Evolutionary conservation across 2,329 filamentous ascomycete genomes (phyloP), one percentile per base, ranked within the genome.

Genomic region (Achaetomium macrosporum): DNA sequence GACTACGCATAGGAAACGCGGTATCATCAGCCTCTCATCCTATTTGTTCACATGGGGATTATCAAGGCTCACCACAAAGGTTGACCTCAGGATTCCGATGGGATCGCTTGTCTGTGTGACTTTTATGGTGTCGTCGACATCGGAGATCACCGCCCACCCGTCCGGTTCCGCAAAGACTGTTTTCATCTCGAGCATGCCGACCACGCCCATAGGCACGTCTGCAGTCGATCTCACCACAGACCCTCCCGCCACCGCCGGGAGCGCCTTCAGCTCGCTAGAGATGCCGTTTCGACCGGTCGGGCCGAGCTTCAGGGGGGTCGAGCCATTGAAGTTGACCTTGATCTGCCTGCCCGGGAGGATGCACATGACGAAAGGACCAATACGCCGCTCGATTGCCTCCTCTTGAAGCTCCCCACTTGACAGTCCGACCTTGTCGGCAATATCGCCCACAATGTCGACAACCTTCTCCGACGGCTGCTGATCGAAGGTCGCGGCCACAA

Each of bases 51-150:
- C 13, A 19, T 31, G 19, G 5, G 37, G n/a, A 33, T 15, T 17
- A 16, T 15, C 12, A 35, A 12, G 13, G 54, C 58, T 37, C 49
- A 63, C 59, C 43, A 88, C 81, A 64, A 97, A 96, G 0, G 92
- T 97, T 47, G 86, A 85, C 43, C 82, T 79, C 5, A 97, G 74
- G 62, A 96, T 92, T 2, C 90, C 89, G 8, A 87, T 77, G 0
- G 90, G 84, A 46, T 88, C 85, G 41, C 84, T 82, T 0, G 92
- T 96, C 67, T 87, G 77, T 0, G 92, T 96, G 60, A 91, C 74
- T 70, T 97, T 96, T 74, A 97, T 95, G 0, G 91, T 96, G 69
- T 97, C 92, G 65, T 97, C 93, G 60, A 97, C 82, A 63, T 97
- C 92, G 37, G 87, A 92, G 58, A 96, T 84, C 12, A 97, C 72